Base-by-base conservation (phyloP, 805 yeast species). In the Candida adriatica region DNA sequence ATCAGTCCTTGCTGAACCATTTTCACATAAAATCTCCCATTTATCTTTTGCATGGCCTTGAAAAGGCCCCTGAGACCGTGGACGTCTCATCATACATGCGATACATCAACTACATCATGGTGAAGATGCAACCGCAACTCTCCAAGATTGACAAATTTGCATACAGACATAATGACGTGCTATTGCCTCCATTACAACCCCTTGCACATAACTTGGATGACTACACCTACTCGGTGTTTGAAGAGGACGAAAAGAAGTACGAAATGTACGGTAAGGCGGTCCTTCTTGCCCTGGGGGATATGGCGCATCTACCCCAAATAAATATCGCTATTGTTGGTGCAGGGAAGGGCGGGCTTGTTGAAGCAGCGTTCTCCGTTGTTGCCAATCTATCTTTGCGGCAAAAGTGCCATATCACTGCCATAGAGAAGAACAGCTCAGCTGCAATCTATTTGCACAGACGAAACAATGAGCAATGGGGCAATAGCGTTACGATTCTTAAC, bases 311-410 rank as follows among this genome's bases (percentile, higher is more conserved):
- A 5, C 16, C 39, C 6, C 48, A 39, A 8, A 40, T 66, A 17
- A 57, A 58, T 8, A 58, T 83, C 7, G 65, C 81, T 4, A 68
- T 88, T 2, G 75, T 81, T 3, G 96, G 96, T 0, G 92, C 96
- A 0, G 96, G 96, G 1, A 61, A 86, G 27, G 96, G 96, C 1
- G 88, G 90, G 1, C 56, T 88, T 18, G 75, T 87, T 3, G 76
- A 76, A 26, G 61, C 68, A 14, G 60, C 71, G 0, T 56, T 69
- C 18, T 48, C 56, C 6, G 71, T 76, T 3, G 43, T 74, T 2
- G 45, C 51, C 4, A 45, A 46, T 14, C 41, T 67, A 4, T 38
- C 41, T 24, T 35, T 59, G 13, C 7, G 27, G 7, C 24, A 44
- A 5, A 46, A 42, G 13, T 46, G 49, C 11, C 44, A 49, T n/a